These are phyloP conservation scores for Sutorius australiensis DNA, from an alignment of 768 basidiomycete genomes.

Conservation along the genomic window DNA sequence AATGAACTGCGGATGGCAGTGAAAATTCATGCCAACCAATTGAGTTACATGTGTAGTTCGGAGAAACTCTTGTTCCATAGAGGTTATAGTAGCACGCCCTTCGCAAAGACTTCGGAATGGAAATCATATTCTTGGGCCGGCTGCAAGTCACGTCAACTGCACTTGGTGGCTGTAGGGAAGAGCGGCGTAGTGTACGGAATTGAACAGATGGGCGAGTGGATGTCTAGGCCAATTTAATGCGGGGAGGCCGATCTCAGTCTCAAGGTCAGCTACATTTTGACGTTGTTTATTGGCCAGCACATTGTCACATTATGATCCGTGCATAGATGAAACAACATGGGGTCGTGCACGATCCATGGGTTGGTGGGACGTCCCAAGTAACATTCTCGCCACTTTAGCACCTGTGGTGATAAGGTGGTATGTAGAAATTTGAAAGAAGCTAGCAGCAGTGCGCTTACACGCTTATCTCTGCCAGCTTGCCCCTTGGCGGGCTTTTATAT, in stretches of 20 bases:
- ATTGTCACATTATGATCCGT: not conserved
- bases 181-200: not conserved
- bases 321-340: not conserved
- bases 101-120: not conserved
- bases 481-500: not conserved
- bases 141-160: not conserved
- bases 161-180: not conserved
- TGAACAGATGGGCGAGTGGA: not conserved
- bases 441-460: not conserved
- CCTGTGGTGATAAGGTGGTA: not conserved
- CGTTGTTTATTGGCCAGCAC: not conserved
- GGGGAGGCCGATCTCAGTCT: not conserved
- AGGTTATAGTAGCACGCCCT: not conserved
- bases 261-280: not conserved
- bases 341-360: not conserved
- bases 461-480: not conserved
- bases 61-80: too few relatives aligned
- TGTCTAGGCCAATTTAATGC: not conserved
- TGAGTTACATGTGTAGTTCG: not conserved
- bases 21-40: not conserved
- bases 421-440: not conserved
- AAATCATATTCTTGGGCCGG: not conserved
- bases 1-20: not conserved
- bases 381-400: not conserved
- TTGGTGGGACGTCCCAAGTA: not conserved